Conservation (phyloP, 768 basidiomycete species). For the Mycena albidolilacea region DNA sequence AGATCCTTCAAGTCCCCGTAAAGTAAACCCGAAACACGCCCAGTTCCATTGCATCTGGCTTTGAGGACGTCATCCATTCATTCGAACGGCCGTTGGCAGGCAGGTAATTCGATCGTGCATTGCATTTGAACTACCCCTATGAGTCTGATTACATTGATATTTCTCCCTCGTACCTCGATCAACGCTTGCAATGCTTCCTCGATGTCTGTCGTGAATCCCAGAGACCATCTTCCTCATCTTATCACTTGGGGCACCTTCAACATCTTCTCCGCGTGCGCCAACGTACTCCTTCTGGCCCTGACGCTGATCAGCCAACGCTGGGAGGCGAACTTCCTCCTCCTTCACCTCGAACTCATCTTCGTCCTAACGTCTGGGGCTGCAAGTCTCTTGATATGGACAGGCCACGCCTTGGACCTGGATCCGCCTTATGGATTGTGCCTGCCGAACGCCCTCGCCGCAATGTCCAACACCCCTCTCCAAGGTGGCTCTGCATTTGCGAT, state of each 20-base stretch:
- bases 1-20: too few relatives aligned
- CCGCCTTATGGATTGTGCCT: constrained; percentile 30
- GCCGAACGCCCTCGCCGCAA: constrained; percentile 13
- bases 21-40: too few relatives aligned
- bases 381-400: constrained; percentile 31
- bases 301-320: constrained; percentile 18
- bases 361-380: constrained; percentile 3
- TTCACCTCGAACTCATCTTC: constrained; percentile 30
- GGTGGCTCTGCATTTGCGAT: constrained; percentile 28
- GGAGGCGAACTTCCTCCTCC: constrained; percentile 15
- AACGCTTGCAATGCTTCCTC: background rate
- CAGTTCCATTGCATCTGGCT: too few relatives aligned
- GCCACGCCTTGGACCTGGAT: constrained; percentile 29
- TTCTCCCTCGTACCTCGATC: too few relatives aligned
- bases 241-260: constrained; percentile 33
- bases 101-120: too few relatives aligned
- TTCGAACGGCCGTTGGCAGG: too few relatives aligned
- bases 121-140: too few relatives aligned
- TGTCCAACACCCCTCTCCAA: constrained; percentile 29
- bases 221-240: constrained; percentile 20
- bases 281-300: constrained; percentile 18
- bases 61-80: too few relatives aligned
- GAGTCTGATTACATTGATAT: too few relatives aligned
- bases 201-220: constrained; percentile 25
- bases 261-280: constrained; percentile 16